These are phyloP conservation scores for Amaranthus hypochondriacus DNA, from an alignment of 148 eudicot genomes.

Conservation along the genomic window DNA sequence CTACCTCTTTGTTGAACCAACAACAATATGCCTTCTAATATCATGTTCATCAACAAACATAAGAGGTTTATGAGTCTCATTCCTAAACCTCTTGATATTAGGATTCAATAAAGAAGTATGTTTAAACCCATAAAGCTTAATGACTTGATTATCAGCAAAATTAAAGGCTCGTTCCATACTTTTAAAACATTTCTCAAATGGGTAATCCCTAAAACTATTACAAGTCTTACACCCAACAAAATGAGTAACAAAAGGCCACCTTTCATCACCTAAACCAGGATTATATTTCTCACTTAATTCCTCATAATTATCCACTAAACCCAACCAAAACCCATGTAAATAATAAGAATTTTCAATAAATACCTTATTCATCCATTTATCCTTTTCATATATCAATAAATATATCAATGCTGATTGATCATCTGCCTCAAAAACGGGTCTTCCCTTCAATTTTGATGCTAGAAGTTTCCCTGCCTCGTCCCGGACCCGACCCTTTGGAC, in stretches of 20 bases:
- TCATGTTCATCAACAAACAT: constrained; percentile 29
- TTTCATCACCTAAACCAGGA: constrained; percentile 55
- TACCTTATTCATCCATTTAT: constrained; percentile 47
- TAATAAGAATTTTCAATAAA: constrained; percentile 48
- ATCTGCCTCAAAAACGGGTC: constrained; percentile 68
- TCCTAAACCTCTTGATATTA: constrained; percentile 33
- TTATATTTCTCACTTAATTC: constrained; percentile 43
- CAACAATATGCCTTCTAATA: no score
- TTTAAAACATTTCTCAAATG: constrained; percentile 52
- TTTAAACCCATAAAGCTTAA: constrained; percentile 40
- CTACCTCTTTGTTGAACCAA: no score
- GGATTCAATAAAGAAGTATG: constrained; percentile 36
- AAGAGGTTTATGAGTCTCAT: constrained; percentile 41
- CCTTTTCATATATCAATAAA: constrained; percentile 34
- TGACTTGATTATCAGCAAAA: constrained; percentile 30
- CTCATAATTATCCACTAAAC: constrained; percentile 48
- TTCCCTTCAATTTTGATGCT: constrained; percentile 50
- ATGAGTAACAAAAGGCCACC: constrained; percentile 66
- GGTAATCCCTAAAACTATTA: constrained; percentile 37
- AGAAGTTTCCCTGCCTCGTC: constrained; percentile 55
- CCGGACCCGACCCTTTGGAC: constrained; percentile 52
- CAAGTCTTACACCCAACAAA: constrained; percentile 54
- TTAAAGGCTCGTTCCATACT: constrained; percentile 46
- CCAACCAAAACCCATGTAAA: constrained; percentile 58
- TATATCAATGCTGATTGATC: background rate